Base-by-base conservation (phyloP, 2,329 filamentous ascomycete species). In the Aspergillus tamarii region DNA sequence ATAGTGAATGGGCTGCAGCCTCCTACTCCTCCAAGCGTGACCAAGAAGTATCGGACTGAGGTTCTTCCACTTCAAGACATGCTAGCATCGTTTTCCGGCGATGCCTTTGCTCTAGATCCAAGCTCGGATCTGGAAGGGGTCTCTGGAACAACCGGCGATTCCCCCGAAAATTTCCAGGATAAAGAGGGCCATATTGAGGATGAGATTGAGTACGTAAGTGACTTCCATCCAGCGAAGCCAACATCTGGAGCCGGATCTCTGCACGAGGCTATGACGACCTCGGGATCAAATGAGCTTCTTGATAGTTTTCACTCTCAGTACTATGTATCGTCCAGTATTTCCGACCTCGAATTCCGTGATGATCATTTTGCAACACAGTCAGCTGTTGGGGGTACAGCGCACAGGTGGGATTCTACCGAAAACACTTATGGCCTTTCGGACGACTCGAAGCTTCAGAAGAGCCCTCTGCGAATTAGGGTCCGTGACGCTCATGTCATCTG, bases 401-500 rank as follows among this genome's bases (percentile, higher is more conserved):
- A 92, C 74, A 85, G 90, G 48, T 96, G 93, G 93, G 89, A 94
- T 76, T 93, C 92, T 1, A 82, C 84, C 1, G 88, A 87, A 68
- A 94, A 94, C 70, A 88, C 86, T 1, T 95, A 95, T 70, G 89
- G 91, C 60, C 82, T 84, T 48, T 84, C 87, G 1, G 89, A 90
- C 50, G 83, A 87, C 57, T 76, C 81, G 11, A 88, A 89, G 65
- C 82, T 89, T 10, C 83, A 84, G 45, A 84, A 84, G 59, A 92
- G 90, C 66, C 92, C 94, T 7, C 80, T 99, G 16, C 89, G 88
- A 67, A 84, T 97, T 3, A 88, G 88, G 6, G 85, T 98, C 19
- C 89, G 92, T 30, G 93, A 97, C 73, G 89, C 97, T 7, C 93
- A 98, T 74, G 82, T 97, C 58, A 97, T 98, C 64, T 99, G 95